These are phyloP conservation scores for Pseudoneurospora amorphoporcata DNA, from an alignment of 495 filamentous ascomycete genomes.

Conservation along the genomic window DNA sequence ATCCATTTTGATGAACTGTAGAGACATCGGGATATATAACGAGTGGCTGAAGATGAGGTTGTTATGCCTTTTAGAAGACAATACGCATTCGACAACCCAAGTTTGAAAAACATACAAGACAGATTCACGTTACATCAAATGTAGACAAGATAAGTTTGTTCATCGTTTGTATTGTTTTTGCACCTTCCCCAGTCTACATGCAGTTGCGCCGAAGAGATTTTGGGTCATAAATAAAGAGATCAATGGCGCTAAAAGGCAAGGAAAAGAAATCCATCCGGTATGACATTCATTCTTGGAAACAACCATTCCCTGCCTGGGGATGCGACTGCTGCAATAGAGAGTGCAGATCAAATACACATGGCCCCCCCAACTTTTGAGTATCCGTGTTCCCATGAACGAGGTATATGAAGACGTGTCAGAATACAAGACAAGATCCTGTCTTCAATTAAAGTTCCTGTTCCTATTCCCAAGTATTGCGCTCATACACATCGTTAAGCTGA, in stretches of 20 bases:
- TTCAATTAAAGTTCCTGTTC: slow-evolving; percentile 9
- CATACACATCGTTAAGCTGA: slow-evolving; percentile 11
- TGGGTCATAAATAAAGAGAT: slow-evolving; percentile 22
- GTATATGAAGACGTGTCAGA: slow-evolving; percentile 21
- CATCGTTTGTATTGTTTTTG: slow-evolving; percentile 13
- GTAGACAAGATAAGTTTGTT: not conserved
- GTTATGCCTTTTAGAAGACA: not conserved
- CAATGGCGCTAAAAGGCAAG: slow-evolving; percentile 22
- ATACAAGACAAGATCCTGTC: slow-evolving; percentile 15
- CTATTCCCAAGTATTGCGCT: slow-evolving; percentile 14
- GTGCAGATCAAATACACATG: slow-evolving; percentile 15
- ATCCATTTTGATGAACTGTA: not conserved
- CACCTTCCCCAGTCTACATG: slow-evolving; percentile 38
- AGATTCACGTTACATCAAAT: not conserved
- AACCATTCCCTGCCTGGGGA: slow-evolving; percentile 20
- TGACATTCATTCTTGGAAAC: slow-evolving; percentile 24
- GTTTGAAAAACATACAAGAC: not conserved
- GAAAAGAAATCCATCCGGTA: slow-evolving; percentile 20
- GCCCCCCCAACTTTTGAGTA: slow-evolving; percentile 15
- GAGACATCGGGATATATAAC: not conserved
- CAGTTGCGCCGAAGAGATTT: slow-evolving; percentile 30
- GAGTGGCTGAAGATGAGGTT: not conserved
- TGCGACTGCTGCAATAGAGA: slow-evolving; percentile 20
- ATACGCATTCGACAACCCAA: not conserved
- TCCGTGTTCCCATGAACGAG: slow-evolving; percentile 17